A percentile compares a stretch with the other conserved stretches of the same genome.
phyloP scores from a whole-genome alignment of 257 asterid genomes.

The Capsicum baccatum region DNA sequence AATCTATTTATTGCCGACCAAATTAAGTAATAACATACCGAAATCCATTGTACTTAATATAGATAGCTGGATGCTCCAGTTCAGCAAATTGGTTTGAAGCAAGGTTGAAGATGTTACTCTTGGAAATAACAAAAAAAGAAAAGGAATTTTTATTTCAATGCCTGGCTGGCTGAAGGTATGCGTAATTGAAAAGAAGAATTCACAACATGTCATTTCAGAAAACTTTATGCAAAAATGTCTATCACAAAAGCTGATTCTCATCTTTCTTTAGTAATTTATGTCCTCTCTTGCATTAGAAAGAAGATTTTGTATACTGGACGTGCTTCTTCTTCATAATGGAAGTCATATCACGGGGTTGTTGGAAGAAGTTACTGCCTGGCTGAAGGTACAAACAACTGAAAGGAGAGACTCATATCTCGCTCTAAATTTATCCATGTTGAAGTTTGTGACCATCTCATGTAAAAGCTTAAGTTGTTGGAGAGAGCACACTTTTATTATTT shows the following conservation, averaged over 20 bases:
- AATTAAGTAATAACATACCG: neutral
- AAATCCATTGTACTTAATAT: neutral
- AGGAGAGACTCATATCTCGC: neutral
- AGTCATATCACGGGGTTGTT: neutral
- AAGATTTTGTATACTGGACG: neutral
- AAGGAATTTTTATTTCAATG: neutral
- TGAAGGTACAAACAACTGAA: neutral
- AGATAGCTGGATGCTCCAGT: neutral
- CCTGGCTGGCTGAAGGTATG: neutral
- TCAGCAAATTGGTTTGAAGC: neutral
- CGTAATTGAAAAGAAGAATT: neutral
- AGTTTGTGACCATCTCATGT: too few relatives aligned
- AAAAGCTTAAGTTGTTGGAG: too few relatives aligned
- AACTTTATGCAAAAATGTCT: neutral
- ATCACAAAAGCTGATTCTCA: conserved; percentile 3
- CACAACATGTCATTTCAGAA: neutral
- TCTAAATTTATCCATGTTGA: neutral
- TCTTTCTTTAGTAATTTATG: neutral
- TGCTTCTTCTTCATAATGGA: neutral
- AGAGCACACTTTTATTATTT: too few relatives aligned
- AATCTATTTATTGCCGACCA: neutral
- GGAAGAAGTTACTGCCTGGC: neutral
- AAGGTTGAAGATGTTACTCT: neutral
- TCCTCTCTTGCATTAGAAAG: neutral
- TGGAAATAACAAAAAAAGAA: neutral